Evolutionary conservation across 2,329 filamentous ascomycete genomes (phyloP), one percentile per base, ranked within the genome.

Genomic region (Aspergillus spinulosporus): DNA sequence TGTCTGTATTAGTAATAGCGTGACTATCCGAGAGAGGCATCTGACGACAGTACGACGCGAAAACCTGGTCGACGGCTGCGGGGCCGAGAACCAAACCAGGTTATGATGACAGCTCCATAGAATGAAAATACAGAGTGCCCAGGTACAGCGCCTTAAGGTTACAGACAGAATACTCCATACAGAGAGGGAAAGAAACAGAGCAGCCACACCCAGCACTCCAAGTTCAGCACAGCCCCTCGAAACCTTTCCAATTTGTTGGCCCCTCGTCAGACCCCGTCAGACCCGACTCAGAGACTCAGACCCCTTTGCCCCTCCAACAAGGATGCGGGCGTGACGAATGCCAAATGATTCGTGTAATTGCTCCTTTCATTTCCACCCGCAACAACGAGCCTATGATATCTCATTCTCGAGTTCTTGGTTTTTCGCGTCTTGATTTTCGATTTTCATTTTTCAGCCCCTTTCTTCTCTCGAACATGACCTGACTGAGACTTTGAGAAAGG

Each of bases 271-370:
- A 26, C 29, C 21, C 21, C 21, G 21, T 21, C 21, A 21, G 21
- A 21, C 21, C 21, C 21, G 21, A 21, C 21, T 21, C 21, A 21
- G 21, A 21, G 21, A 21, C 21, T 32, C 44, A 47, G 29, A 31
- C 54, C 57, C 56, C 58, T 57, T 59, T 63, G 61, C 62, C 62
- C 62, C 62, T 64, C 62, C 54, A 63, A 62, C 59, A 60, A 59
- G 60, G 60, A 63, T 63, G 43, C 57, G 21, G 21, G 21, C 21
- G 21, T 21, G 21, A 21, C 57, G 58, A 61, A 60, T 62, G 60
- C 62, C 61, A 63, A 59, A 47, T 61, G 59, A 62, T 64, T 64
- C 60, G 60, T 62, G 60, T 59, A 48, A 46, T 49, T 34, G 40
- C 48, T 60, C 59, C 61, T 58, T 62, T 62, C 60, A 64, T 65